Base-by-base conservation (phyloP, 495 filamentous ascomycete genomes). In the Trichocladium antarcticum region DNA sequence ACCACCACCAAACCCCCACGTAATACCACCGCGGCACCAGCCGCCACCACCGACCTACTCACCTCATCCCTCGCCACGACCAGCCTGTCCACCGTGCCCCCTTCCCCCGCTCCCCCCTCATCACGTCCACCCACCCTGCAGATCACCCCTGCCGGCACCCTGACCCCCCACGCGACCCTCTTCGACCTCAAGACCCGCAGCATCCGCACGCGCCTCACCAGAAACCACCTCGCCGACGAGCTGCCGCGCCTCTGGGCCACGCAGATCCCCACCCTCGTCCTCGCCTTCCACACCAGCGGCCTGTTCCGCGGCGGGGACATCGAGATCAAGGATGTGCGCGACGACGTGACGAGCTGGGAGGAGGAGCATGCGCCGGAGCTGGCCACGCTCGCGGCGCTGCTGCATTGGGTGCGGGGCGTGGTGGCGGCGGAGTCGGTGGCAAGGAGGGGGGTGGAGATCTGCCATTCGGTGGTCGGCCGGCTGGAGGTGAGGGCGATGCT, bases 151-250 rank as follows among this genome's bases (percentile, higher is more conserved):
- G 51, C 47, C 17, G 61, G 65, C 11, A 37, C 9, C 6, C 27
- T 49, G 17, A 45, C 75, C 6, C 66, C 70, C 8, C 80, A 82
- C 43, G 27, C 59, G 5, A 60, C 68, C 8, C 61, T 83, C n/a
- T 79, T 85, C 55, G 82, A 85, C 47, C 64, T 86, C 41, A 85
- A 85, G 54, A 87, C 83, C 1, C 73, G 79, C 8, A 72, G 68
- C 17, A 57, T 68, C 36, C 63, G 65, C 24, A 57, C 56, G 19
- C 56, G 38, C 29, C n/a, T 41, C 17, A 10, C 8, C 29, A 37
- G 39, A 8, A 50, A 62, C 20, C 56, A 62, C 19, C 52, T 71
- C 7, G 50, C 37, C 1, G 73, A 76, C 1, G 66, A 77, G 34
- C 54, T 80, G 11, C 71, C 74, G 4, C 67, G 77, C 1, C 67